A percentile compares a stretch with the other conserved stretches of the same genome.
Evolutionary conservation across 768 basidiomycete species (phyloP).

Genomic region (Boletus pseudo-olivaceus): DNA sequence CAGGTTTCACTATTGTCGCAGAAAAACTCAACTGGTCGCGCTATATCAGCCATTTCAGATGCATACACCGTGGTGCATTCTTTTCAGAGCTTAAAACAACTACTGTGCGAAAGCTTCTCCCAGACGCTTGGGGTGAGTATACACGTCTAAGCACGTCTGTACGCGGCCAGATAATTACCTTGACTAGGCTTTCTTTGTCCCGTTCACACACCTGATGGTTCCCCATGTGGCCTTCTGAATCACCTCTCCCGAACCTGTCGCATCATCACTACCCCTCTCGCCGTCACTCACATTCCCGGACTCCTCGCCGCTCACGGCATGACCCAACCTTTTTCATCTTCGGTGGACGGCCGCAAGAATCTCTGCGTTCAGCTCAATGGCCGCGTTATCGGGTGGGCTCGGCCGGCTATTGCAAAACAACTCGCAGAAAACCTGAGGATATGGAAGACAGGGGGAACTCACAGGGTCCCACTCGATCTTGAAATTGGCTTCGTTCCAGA

Average conservation of each 20-base stretch:
- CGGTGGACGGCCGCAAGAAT: conserved; percentile 77
- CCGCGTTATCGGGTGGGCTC: conserved; percentile 90
- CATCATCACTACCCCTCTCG: conserved; percentile 74
- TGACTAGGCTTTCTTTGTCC: conserved; percentile 88
- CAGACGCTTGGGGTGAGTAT: conserved; percentile 91
- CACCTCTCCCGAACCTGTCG: conserved; percentile 93
- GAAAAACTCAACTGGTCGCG: conserved; percentile 99
- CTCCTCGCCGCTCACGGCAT: conserved; percentile 88
- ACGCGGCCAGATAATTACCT: conserved; percentile 7
- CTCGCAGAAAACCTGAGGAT: conserved; percentile 84
- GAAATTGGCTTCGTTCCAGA: conserved; percentile 91
- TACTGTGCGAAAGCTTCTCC: conserved; percentile 90
- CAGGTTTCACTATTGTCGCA: conserved; percentile 98
- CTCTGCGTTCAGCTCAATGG: conserved; percentile 95
- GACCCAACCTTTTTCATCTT: conserved; percentile 82
- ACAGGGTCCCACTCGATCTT: conserved; percentile 85
- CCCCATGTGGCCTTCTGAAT: conserved; percentile 96
- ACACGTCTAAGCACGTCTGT: neutral
- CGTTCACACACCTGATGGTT: conserved; percentile 97
- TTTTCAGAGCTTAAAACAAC: conserved; percentile 99
- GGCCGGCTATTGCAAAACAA: conserved; percentile 63
- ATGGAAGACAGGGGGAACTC: conserved; percentile 89
- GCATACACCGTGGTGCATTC: conserved; percentile 98
- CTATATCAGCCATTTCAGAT: conserved; percentile 96
- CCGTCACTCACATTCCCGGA: conserved; percentile 73